These are phyloP conservation scores for Berberis vulgaris DNA, from an alignment of 164 flowering plant genomes.

Conservation along the genomic window DNA sequence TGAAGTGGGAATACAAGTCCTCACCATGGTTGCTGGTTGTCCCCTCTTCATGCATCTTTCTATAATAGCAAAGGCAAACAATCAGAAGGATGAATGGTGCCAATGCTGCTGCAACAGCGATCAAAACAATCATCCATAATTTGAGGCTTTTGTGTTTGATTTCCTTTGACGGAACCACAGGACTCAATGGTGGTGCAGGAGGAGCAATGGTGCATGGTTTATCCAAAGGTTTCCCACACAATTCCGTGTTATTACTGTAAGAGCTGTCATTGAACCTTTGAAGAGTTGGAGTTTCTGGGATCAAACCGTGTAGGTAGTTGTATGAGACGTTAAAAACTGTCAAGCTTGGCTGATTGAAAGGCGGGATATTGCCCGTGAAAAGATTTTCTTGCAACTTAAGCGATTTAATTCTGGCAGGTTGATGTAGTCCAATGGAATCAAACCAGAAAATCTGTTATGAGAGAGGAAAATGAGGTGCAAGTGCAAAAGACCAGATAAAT, in stretches of 20 bases:
- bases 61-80: too few species aligned
- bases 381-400: slow-evolving; percentile 36
- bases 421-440: slow-evolving; percentile 26
- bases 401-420: slow-evolving; percentile 17
- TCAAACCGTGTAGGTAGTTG: slow-evolving; percentile 30
- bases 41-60: too few species aligned
- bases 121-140: slow-evolving; percentile 29
- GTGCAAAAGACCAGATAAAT: slow-evolving; percentile 22
- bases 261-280: slow-evolving; percentile 30
- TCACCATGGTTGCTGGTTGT: too few species aligned
- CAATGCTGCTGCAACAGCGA: slow-evolving; percentile 31
- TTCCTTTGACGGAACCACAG: slow-evolving; percentile 6
- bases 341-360: slow-evolving; percentile 30
- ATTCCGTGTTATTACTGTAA: slow-evolving; percentile 27
- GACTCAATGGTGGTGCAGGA: slow-evolving; percentile 8
- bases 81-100: slow-evolving; percentile 21
- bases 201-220: slow-evolving; percentile 24
- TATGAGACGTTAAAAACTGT: slow-evolving; percentile 33
- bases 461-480: slow-evolving; percentile 28
- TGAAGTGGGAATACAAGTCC: too few species aligned
- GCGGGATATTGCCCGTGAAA: slow-evolving; percentile 37
- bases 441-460: slow-evolving; percentile 29
- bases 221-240: slow-evolving; percentile 41
- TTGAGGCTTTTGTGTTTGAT: slow-evolving; percentile 5
- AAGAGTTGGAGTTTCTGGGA: slow-evolving; percentile 35